Evolutionary conservation across 495 filamentous ascomycete species (phyloP).

Genomic region (Aspergillus campestris): DNA sequence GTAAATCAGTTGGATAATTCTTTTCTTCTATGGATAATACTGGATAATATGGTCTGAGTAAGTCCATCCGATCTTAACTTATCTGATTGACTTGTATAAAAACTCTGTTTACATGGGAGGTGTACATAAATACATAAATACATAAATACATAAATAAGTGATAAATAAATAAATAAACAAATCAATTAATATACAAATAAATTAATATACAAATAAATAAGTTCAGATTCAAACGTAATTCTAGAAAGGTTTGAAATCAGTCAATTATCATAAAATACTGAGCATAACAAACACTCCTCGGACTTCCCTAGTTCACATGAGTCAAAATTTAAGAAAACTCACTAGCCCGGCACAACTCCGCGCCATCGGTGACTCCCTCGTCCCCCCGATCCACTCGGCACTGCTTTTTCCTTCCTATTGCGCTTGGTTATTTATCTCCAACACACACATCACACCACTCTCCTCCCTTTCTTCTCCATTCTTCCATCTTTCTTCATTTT

Average conservation of each 20-base stretch:
- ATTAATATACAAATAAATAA: neutral
- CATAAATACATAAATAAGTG: neutral
- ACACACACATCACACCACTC: neutral
- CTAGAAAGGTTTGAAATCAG: neutral
- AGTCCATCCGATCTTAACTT: too few relatives aligned
- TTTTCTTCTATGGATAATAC: too few relatives aligned
- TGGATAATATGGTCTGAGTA: too few relatives aligned
- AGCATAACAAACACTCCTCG: conserved; percentile 17
- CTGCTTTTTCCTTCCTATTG: too few relatives aligned
- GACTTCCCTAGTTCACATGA: conserved; percentile 26
- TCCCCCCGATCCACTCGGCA: too few relatives aligned
- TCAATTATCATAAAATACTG: neutral
- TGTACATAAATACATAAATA: neutral
- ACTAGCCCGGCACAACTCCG: neutral
- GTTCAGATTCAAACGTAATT: neutral
- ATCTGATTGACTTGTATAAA: too few relatives aligned
- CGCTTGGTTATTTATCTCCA: too few relatives aligned
- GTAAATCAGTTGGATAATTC: too few relatives aligned
- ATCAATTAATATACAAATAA: neutral
- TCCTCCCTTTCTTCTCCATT: conserved; percentile 7
- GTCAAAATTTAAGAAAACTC: conserved; percentile 29
- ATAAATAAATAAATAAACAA: conserved; percentile 1
- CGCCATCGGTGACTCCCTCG: too few relatives aligned
- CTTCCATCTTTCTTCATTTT: conserved; percentile 12
- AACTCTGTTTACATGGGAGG: neutral